These are phyloP conservation scores for Hypomyces rosellus DNA, from an alignment of 2,329 filamentous ascomycete species.

Conservation along the genomic window DNA sequence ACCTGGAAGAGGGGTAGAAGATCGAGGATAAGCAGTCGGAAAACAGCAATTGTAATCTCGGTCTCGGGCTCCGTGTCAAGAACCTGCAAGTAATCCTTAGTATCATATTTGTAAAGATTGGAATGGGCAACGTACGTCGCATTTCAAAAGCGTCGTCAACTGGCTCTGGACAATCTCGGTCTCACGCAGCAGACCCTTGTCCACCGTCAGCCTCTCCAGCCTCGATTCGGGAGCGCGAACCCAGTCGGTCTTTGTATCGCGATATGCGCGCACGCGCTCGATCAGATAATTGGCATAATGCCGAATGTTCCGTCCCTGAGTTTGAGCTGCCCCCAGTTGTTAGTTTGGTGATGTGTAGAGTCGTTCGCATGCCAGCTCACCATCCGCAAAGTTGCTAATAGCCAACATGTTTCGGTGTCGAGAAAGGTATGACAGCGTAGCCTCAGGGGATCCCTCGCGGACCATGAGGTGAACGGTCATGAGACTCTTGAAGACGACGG, in stretches of 20 bases:
- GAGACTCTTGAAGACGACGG: constrained; percentile 96
- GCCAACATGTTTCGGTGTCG: constrained; percentile 77
- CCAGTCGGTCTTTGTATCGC: constrained; percentile 82
- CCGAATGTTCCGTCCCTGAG: constrained; percentile 89
- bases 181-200: constrained; percentile 87
- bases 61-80: constrained; percentile 87
- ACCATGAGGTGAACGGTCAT: constrained; percentile 98
- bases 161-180: constrained; percentile 87
- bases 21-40: constrained; percentile 84
- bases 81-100: constrained; percentile 46
- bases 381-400: constrained; percentile 87
- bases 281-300: constrained; percentile 84
- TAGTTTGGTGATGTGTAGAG: neutral
- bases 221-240: constrained; percentile 76
- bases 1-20: constrained; percentile 86
- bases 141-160: constrained; percentile 77
- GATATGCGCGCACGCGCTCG: constrained; percentile 74
- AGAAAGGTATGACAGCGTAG: constrained; percentile 77
- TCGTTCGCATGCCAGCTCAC: constrained; percentile 44
- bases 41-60: constrained; percentile 92
- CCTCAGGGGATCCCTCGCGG: constrained; percentile 83
- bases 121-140: constrained; percentile 61
- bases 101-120: neutral
- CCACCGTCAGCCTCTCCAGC: constrained; percentile 78
- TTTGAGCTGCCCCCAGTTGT: constrained; percentile 59